phyloP scores from a whole-genome alignment of 306 rosid genomes.

The Senna siamea region DNA sequence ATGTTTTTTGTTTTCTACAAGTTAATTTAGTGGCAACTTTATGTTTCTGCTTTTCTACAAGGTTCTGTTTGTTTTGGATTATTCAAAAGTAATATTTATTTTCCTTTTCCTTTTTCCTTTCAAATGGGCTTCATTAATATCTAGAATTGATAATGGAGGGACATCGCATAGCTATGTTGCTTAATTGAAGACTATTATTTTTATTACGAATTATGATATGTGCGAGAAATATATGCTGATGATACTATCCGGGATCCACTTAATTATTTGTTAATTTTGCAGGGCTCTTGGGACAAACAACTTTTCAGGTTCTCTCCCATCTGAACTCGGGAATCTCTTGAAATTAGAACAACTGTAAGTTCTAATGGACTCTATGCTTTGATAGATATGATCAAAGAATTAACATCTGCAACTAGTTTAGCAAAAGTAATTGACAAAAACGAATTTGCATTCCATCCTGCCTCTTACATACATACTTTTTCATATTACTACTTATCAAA shows the following conservation, averaged over 20 bases:
- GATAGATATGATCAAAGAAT: not conserved
- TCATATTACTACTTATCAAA: not conserved
- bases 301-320: conserved; percentile 75
- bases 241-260: not conserved
- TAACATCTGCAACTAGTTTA: not conserved
- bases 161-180: not conserved
- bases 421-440: not conserved
- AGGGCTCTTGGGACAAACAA: conserved; percentile 65
- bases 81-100: not conserved
- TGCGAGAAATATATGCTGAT: not conserved
- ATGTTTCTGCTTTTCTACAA: not conserved
- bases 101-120: not conserved
- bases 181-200: not conserved
- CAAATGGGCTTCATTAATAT: not conserved
- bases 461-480: not conserved
- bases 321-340: conserved; percentile 66
- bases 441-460: not conserved
- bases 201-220: not conserved
- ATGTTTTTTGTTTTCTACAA: not conserved
- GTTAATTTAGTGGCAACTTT: not conserved
- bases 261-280: conserved; percentile 33
- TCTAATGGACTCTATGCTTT: conserved; percentile 1
- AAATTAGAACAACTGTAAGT: conserved; percentile 65
- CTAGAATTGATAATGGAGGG: not conserved
- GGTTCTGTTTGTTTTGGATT: not conserved